Conservation (phyloP, 2,329 filamentous ascomycete species). For the Trichoderma brevicompactum region DNA sequence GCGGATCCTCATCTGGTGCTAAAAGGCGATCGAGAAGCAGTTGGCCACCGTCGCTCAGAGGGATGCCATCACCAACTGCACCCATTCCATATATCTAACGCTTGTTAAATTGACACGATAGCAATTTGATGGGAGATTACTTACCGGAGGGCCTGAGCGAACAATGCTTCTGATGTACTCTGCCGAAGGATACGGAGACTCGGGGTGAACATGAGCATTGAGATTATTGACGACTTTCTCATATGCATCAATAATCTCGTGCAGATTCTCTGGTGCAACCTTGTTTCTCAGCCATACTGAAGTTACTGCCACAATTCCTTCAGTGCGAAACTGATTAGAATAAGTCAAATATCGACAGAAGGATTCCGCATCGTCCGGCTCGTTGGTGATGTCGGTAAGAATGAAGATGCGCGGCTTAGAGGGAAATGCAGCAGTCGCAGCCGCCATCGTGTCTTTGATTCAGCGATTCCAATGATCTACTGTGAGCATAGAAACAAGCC, state of each 20-base stretch:
- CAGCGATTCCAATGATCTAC: neutral
- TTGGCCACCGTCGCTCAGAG: neutral
- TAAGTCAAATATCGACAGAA: neutral
- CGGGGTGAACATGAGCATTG: neutral
- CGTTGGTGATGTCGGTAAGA: neutral
- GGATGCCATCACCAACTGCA: neutral
- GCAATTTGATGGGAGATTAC: neutral
- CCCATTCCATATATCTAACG: neutral
- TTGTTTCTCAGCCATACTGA: slow-evolving; percentile 5
- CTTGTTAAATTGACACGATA: neutral
- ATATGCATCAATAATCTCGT: neutral
- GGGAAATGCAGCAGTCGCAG: neutral
- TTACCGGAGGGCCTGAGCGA: neutral
- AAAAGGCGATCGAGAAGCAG: neutral
- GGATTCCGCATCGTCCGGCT: neutral
- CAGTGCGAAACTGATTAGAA: neutral
- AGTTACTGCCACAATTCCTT: neutral
- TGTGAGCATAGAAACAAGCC: neutral
- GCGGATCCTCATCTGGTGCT: neutral
- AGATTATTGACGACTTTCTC: neutral
- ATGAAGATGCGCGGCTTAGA: slow-evolving; percentile 3
- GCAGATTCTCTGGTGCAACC: neutral
- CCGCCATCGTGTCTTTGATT: neutral
- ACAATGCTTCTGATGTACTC: neutral
- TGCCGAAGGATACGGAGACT: neutral